Evolutionary conservation across 805 yeast species (phyloP), one percentile per base, ranked within the genome.

Genomic region (Starmerella scarabaei): DNA sequence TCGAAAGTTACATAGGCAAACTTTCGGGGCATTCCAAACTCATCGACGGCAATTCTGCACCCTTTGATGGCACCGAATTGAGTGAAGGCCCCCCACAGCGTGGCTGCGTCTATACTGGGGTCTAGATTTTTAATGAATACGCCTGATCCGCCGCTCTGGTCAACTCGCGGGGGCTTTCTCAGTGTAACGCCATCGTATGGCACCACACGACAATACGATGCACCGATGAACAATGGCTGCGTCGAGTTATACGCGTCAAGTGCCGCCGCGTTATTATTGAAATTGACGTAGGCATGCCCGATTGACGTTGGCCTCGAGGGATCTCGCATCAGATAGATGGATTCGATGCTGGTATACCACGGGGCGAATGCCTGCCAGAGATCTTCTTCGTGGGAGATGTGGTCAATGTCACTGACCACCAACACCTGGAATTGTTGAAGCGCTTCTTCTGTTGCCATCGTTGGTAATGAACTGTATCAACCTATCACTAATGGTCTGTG

Each of bases 41-140:
- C 48, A 28, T 45, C 45, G 18, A 42, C 36, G 29, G 54, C 55
- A 24, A 53, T 38, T 21, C 52, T 48, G 38, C 54, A 48, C 27
- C 43, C 47, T 16, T 42, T 23, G 15, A 53, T 46, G 1, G 23
- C 8, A 23, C 57, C 57, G 36, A 42, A 50, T 28, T 29, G 29
- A 30, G 32, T 23, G 41, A 53, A 51, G 8, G 21, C 30, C 14
- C 41, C 36, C 35, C 46, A 51, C 31, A 53, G 42, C 40, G 55
- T 45, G 36, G 51, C 43, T 14, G 52, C 58, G 40, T 79, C 59
- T 61, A 73, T 74, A 49, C 75, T 84, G 33, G 69, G 51, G 53
- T 72, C 75, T 54, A 86, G 69, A 74, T 86, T 82, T 69, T 85
- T 86, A 55, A 80, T 80, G 65, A 80, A 86, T 48, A 86, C 41